Percentiles rank a stretch among this genome's conserved stretches.
phyloP scores from a whole-genome alignment of 2,329 filamentous ascomycete genomes.

The Ceratocystis alfenasii region DNA sequence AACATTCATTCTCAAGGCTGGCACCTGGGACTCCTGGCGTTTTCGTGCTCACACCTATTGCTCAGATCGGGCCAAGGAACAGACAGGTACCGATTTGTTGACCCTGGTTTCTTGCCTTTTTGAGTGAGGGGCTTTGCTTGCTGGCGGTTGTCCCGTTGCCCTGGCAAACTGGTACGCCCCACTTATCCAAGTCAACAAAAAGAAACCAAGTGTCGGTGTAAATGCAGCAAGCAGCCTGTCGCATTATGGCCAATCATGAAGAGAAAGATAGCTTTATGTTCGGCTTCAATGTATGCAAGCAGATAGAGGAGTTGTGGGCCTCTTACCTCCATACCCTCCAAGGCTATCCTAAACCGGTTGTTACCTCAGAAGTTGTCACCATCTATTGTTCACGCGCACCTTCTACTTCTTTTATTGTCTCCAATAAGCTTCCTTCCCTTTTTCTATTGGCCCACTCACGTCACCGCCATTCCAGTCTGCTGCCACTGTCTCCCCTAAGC shows the following conservation, averaged over 20 bases:
- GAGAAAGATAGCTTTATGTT: neutral
- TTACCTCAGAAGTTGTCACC: too few relatives aligned
- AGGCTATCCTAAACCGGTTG: too few relatives aligned
- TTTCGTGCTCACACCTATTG: neutral
- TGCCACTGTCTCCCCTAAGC: slow-evolving; percentile 14
- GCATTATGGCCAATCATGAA: neutral
- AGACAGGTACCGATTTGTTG: slow-evolving; percentile 7
- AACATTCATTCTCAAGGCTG: too few relatives aligned
- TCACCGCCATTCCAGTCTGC: slow-evolving; percentile 4
- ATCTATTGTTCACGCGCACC: neutral
- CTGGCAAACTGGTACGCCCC: slow-evolving; percentile 11
- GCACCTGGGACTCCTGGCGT: neutral
- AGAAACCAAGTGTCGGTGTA: slow-evolving; percentile 7
- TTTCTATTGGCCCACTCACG: neutral
- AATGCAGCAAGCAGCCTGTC: neutral
- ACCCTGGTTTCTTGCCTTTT: neutral
- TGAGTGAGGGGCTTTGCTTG: neutral
- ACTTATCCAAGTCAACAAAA: slow-evolving; percentile 9
- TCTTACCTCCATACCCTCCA: too few relatives aligned
- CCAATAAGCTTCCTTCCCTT: neutral
- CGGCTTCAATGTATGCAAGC: neutral
- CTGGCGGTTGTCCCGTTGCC: neutral
- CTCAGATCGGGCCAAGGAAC: neutral
- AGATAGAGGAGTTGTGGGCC: too few relatives aligned
- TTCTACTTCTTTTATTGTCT: neutral